Percentiles rank a stretch among this genome's conserved stretches.
phyloP scores from a whole-genome alignment of 352 stramenopile genomes.

The Globisporangium recalcitrans region DNA sequence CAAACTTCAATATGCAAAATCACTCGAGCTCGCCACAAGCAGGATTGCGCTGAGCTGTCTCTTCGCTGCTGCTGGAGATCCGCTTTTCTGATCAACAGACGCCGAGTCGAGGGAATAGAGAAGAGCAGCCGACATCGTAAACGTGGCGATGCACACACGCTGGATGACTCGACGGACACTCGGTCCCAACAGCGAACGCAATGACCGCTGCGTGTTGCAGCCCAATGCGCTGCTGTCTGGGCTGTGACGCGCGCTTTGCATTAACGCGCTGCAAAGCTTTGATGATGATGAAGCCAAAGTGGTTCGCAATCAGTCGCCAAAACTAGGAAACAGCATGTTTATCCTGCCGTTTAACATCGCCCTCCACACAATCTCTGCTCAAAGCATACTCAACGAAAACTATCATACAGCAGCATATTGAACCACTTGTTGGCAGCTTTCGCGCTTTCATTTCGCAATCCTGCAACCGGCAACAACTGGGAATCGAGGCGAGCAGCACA shows the following conservation, averaged over 20 bases:
- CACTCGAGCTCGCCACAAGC: not conserved
- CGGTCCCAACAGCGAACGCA: too few relatives aligned
- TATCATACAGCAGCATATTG: conserved; percentile 2
- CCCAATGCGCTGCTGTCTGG: too few relatives aligned
- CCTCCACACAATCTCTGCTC: not conserved
- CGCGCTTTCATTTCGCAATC: not conserved
- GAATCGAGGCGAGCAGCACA: not conserved
- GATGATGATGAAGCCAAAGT: conserved; percentile 8
- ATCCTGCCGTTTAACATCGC: not conserved
- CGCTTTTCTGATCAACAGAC: not conserved
- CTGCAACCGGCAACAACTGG: not conserved
- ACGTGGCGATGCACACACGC: not conserved
- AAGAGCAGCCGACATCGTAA: not conserved
- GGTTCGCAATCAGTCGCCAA: not conserved
- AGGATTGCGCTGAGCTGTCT: not conserved
- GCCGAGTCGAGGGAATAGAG: not conserved
- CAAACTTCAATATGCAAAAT: not conserved
- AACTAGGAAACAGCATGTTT: not conserved
- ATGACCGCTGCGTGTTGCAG: too few relatives aligned
- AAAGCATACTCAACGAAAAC: not conserved
- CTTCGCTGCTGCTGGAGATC: not conserved
- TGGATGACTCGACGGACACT: not conserved
- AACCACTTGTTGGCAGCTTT: not conserved
- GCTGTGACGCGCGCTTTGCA: too few relatives aligned
- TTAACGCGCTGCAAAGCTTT: too few relatives aligned